phyloP scores from a whole-genome alignment of 768 basidiomycete species.

The Psilocybe subaeruginosa region DNA sequence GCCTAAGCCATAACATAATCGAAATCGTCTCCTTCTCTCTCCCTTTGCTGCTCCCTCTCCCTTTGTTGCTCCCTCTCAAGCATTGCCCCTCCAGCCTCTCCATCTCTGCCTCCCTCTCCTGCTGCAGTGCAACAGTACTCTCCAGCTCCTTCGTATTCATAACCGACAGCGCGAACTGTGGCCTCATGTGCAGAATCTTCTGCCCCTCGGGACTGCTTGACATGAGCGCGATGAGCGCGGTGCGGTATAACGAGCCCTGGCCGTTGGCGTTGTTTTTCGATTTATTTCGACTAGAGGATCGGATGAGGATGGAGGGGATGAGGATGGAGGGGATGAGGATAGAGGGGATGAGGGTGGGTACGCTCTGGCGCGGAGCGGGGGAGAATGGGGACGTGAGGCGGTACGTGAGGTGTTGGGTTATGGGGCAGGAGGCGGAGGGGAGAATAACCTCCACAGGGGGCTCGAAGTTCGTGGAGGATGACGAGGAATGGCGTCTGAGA shows the following conservation, averaged over 20 bases:
- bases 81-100: constrained; percentile 29
- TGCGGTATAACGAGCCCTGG: constrained; percentile 50
- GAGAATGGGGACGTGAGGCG: constrained; percentile 56
- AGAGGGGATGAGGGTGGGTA: constrained; percentile 35
- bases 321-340: too few relatives aligned
- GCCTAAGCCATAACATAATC: constrained; percentile 8
- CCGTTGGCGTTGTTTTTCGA: constrained; percentile 39
- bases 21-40: constrained; percentile 28
- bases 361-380: constrained; percentile 32
- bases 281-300: constrained; percentile 33
- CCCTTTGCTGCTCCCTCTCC: constrained; percentile 26
- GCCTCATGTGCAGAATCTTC: constrained; percentile 68
- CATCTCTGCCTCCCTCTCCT: constrained; percentile 3
- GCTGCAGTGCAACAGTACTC: constrained; percentile 38
- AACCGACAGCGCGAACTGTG: constrained; percentile 61
- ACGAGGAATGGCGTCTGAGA: constrained; percentile 8
- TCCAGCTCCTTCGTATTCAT: constrained; percentile 63
- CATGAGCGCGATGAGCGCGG: constrained; percentile 63
- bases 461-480: not conserved
- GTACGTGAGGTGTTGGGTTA: constrained; percentile 26
- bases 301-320: constrained; percentile 54
- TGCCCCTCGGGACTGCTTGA: constrained; percentile 60
- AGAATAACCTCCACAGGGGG: constrained; percentile 22
- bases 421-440: constrained; percentile 29
- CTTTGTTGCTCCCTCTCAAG: constrained; percentile 23